Percentiles rank a stretch among this genome's conserved stretches.
Evolutionary conservation across 257 asterid genomes (phyloP).

Genomic region (Gentiana dahurica): DNA sequence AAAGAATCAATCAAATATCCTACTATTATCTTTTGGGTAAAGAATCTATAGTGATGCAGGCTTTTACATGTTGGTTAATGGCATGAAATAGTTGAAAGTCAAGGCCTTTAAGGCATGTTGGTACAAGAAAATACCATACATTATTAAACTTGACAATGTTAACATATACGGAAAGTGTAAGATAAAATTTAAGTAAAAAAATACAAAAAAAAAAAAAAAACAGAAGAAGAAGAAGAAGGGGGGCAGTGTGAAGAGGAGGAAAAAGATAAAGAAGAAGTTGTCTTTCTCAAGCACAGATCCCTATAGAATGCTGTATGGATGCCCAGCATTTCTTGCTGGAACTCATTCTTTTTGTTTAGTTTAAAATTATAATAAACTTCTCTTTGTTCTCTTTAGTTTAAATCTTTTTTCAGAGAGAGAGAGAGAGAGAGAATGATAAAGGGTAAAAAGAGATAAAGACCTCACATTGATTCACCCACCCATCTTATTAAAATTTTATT

Average conservation of each 20-base stretch:
- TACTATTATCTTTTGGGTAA: conserved; percentile 6
- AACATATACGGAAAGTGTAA: conserved; percentile 14
- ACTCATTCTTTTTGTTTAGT: conserved; percentile 93
- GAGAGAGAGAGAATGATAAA: conserved; percentile 3
- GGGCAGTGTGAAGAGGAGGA: conserved; percentile 23
- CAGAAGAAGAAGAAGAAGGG: conserved; percentile 8
- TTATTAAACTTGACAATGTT: conserved; percentile 4
- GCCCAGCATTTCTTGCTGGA: conserved; percentile 79
- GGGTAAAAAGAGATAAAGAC: conserved; percentile 22
- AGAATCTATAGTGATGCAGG: conserved; percentile 1
- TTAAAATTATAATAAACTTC: conserved; percentile 33
- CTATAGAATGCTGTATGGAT: conserved; percentile 74
- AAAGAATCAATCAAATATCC: conserved; percentile 8
- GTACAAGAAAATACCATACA: neutral
- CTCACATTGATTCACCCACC: conserved; percentile 17
- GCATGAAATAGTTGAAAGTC: conserved; percentile 6
- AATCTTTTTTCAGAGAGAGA: conserved; percentile 35
- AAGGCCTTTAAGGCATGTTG: conserved; percentile 4
- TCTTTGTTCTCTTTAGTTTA: conserved; percentile 37
- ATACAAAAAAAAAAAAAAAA: conserved; percentile 14
- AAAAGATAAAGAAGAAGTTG: conserved; percentile 32
- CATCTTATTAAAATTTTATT: conserved; percentile 27
- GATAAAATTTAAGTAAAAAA: neutral
- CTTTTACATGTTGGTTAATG: conserved; percentile 11
- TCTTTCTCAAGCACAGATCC: conserved; percentile 96